phyloP scores from a whole-genome alignment of 257 asterid species.

The Solanum okadae region DNA sequence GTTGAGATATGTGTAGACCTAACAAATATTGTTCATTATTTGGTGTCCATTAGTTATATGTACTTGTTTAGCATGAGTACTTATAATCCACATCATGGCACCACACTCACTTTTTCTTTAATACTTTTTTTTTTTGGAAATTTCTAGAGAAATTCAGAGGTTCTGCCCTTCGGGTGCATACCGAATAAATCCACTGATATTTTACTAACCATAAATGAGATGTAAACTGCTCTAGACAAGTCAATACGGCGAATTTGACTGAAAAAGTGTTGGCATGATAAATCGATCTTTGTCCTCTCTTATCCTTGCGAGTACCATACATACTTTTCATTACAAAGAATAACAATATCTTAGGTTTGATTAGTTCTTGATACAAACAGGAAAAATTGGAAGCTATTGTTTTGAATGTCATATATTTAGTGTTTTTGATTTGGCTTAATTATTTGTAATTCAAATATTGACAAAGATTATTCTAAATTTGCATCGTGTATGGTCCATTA shows the following conservation, averaged over 20 bases:
- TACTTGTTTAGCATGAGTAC: neutral
- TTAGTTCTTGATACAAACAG: neutral
- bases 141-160: fast-evolving
- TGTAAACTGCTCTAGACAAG: neutral
- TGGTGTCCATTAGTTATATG: neutral
- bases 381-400: neutral
- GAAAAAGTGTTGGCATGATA: neutral
- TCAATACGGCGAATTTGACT: neutral
- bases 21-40: neutral
- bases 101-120: neutral
- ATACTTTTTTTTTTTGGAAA: neutral
- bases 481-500: neutral
- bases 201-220: neutral
- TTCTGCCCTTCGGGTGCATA: neutral
- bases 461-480: neutral
- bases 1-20: neutral
- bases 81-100: neutral
- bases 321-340: neutral
- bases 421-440: neutral
- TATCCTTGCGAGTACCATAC: neutral
- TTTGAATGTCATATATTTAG: neutral
- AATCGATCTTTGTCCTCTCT: neutral
- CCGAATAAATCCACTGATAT: neutral
- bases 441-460: neutral
- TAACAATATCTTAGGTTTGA: neutral